These are phyloP conservation scores for Saprolegnia parasitica DNA, from an alignment of 352 stramenopile genomes.

Conservation along the genomic window DNA sequence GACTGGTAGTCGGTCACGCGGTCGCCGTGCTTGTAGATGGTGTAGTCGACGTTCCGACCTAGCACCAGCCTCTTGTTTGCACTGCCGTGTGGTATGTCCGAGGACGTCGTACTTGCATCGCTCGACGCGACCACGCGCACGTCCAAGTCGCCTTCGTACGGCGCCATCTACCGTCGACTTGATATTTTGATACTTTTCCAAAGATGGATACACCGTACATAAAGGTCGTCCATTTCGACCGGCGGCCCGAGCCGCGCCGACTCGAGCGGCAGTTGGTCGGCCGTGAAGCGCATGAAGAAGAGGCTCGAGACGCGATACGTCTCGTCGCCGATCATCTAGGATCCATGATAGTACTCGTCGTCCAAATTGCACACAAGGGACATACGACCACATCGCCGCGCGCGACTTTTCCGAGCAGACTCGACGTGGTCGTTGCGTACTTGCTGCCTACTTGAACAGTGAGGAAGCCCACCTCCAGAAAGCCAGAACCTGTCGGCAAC, in stretches of 20 bases:
- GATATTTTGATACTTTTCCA: not conserved
- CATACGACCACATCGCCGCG: conserved; percentile 20
- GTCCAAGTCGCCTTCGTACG: conserved; percentile 22
- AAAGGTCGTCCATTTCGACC: conserved; percentile 22
- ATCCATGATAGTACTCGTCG: too few relatives aligned
- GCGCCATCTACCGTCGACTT: conserved; percentile 5
- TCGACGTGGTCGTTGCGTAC: conserved; percentile 24
- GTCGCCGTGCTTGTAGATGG: conserved; percentile 23
- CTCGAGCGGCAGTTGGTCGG: conserved; percentile 26
- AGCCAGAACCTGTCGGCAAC: not conserved
- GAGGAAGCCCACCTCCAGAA: not conserved
- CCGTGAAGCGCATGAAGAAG: conserved; percentile 21
- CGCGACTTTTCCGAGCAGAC: conserved; percentile 6
- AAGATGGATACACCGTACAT: not conserved
- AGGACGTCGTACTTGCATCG: conserved; percentile 8
- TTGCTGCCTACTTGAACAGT: conserved; percentile 16
- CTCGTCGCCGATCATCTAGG: conserved; percentile 18
- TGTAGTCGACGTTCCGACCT: conserved; percentile 9
- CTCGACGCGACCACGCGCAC: not conserved
- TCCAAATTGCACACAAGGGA: too few relatives aligned
- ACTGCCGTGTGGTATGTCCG: too few relatives aligned
- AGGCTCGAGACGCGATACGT: conserved; percentile 13
- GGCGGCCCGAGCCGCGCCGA: conserved; percentile 8
- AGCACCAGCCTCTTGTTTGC: too few relatives aligned
- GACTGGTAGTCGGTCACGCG: conserved; percentile 10